These are phyloP conservation scores for Limonium bicolor DNA, from an alignment of 148 eudicot genomes.

Conservation along the genomic window DNA sequence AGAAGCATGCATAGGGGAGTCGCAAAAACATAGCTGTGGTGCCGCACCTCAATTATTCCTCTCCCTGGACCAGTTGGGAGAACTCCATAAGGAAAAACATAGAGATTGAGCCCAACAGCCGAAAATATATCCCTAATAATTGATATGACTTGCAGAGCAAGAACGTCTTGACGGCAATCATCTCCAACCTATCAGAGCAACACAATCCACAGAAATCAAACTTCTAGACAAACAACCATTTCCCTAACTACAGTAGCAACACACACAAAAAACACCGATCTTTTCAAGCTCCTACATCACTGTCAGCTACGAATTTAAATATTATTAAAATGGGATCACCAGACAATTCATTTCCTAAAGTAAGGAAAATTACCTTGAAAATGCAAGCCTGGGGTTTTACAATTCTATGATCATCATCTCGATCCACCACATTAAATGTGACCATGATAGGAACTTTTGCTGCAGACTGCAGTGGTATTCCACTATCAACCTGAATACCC, in stretches of 20 bases:
- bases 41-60: slow-evolving; percentile 99
- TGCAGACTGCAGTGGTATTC: slow-evolving; percentile 95
- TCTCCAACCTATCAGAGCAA: slow-evolving; percentile 71
- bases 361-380: slow-evolving; percentile 66
- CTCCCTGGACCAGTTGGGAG: slow-evolving; percentile 94
- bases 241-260: no score
- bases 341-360: no score
- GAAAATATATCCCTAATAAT: slow-evolving; percentile 78
- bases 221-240: no score
- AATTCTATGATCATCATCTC: slow-evolving; percentile 43
- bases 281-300: no score
- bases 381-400: slow-evolving; percentile 95
- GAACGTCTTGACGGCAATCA: slow-evolving; percentile 98
- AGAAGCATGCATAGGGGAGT: no score
- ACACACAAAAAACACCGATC: no score
- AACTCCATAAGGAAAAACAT: slow-evolving; percentile 93
- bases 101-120: slow-evolving; percentile 75
- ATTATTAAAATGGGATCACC: no score
- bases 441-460: slow-evolving; percentile 99
- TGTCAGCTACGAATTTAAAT: no score
- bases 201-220: no score
- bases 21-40: no score
- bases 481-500: slow-evolving; percentile 93
- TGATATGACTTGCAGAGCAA: slow-evolving; percentile 93
- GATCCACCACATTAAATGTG: slow-evolving; percentile 85